Evolutionary conservation across 2,329 filamentous ascomycete species (phyloP).

Genomic region (Stenocarpella maydis): DNA sequence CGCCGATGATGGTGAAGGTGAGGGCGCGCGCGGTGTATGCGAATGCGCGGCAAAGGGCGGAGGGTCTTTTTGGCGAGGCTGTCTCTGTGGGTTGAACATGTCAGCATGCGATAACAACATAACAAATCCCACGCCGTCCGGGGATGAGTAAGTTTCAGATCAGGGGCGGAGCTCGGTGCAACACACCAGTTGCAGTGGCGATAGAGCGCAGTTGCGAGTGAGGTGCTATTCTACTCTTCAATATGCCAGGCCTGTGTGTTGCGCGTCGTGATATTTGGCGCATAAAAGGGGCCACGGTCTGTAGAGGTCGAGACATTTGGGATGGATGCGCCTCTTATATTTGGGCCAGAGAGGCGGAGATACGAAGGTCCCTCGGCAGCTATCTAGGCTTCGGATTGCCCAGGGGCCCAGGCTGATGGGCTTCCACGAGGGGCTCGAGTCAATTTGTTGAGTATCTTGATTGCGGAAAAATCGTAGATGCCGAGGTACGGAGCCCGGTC

Average conservation of each 20-base stretch:
- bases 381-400: neutral
- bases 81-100: conserved; percentile 33
- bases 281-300: conserved; percentile 17
- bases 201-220: conserved; percentile 30
- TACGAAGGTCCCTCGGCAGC: neutral
- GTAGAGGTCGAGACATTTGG: conserved; percentile 30
- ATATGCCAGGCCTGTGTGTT: neutral
- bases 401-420: conserved; percentile 30
- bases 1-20: conserved; percentile 58
- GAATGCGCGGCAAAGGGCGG: conserved; percentile 54
- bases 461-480: conserved; percentile 7
- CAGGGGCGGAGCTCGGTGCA: no score
- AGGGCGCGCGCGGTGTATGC: conserved; percentile 56
- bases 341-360: neutral
- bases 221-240: conserved; percentile 8
- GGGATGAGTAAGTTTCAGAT: neutral
- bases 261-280: conserved; percentile 26
- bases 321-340: conserved; percentile 10
- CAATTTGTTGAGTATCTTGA: conserved; percentile 27
- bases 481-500: conserved; percentile 29
- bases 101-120: neutral
- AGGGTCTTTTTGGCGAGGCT: conserved; percentile 41
- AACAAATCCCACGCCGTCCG: neutral
- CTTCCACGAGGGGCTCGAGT: conserved; percentile 11
- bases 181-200: conserved; percentile 38